A percentile compares a stretch with the other conserved stretches of the same genome.
Conservation (phyloP, 176 grass and related monocot genomes). For the Aegilops speltoides region DNA sequence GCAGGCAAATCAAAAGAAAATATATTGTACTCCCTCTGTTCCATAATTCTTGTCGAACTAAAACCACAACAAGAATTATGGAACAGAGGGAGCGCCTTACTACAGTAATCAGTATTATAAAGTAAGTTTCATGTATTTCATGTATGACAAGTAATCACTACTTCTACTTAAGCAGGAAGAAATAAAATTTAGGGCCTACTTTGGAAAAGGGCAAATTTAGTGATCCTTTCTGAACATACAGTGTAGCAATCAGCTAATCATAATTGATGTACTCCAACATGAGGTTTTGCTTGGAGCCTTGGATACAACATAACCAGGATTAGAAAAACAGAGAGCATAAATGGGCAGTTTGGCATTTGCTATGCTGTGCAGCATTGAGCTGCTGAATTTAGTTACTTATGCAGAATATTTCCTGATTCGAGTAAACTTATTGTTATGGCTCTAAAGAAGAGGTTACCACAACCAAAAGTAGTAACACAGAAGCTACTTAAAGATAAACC, state of each 20-base stretch:
- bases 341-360: neutral
- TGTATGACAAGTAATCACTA: neutral
- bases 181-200: neutral
- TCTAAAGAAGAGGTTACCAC: neutral
- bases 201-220: neutral
- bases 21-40: neutral
- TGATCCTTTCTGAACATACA: neutral
- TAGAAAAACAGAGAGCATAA: slow-evolving; percentile 5
- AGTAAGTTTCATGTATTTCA: neutral
- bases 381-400: neutral
- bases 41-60: too few relatives aligned
- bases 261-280: neutral
- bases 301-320: neutral
- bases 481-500: neutral
- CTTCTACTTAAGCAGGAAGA: slow-evolving; percentile 11
- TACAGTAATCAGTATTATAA: slow-evolving; percentile 3
- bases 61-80: too few relatives aligned
- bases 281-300: neutral
- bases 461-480: slow-evolving; percentile 9
- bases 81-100: neutral
- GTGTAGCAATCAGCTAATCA: neutral
- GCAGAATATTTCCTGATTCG: neutral
- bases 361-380: neutral
- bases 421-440: neutral
- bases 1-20: neutral